Conservation (phyloP, 345 rosid species). For the Cardamine resedifolia region DNA sequence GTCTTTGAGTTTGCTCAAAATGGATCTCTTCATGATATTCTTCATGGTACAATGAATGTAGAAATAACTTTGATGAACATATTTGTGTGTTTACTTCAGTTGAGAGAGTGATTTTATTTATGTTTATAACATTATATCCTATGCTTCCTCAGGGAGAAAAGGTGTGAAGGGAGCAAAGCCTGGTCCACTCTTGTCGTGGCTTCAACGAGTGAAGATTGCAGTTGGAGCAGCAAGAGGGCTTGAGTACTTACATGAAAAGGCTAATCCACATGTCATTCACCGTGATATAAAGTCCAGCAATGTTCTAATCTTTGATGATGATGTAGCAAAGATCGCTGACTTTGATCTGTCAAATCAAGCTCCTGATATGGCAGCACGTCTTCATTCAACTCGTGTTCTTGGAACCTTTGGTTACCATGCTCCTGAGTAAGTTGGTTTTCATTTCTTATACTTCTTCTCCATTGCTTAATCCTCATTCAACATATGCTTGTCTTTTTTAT, state of each 20-base stretch:
- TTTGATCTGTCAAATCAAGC: constrained; percentile 74
- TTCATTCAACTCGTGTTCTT: constrained; percentile 71
- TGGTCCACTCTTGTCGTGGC: constrained; percentile 67
- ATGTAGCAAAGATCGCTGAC: constrained; percentile 68
- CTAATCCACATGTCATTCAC: constrained; percentile 54
- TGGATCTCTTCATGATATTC: constrained; percentile 78
- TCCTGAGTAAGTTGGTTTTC: constrained; percentile 56
- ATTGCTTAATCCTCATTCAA: not conserved
- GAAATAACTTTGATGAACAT: not conserved
- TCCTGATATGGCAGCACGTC: constrained; percentile 74
- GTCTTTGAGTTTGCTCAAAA: constrained; percentile 68
- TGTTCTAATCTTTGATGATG: constrained; percentile 61
- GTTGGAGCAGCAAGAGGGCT: constrained; percentile 74
- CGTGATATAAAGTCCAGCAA: constrained; percentile 73
- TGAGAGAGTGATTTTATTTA: not conserved
- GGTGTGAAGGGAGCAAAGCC: constrained; percentile 75
- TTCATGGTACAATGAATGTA: constrained; percentile 50
- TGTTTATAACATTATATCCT: not conserved
- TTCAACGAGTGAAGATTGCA: constrained; percentile 62
- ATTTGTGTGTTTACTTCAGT: not conserved
- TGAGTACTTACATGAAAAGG: constrained; percentile 66
- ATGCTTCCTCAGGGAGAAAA: constrained; percentile 52
- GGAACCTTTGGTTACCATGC: constrained; percentile 79
- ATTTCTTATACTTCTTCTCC: constrained; percentile 37
- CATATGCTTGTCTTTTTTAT: not conserved